Evolutionary conservation across 2,329 filamentous ascomycete genomes (phyloP).

Genomic region (Alternaria brassicicola): DNA sequence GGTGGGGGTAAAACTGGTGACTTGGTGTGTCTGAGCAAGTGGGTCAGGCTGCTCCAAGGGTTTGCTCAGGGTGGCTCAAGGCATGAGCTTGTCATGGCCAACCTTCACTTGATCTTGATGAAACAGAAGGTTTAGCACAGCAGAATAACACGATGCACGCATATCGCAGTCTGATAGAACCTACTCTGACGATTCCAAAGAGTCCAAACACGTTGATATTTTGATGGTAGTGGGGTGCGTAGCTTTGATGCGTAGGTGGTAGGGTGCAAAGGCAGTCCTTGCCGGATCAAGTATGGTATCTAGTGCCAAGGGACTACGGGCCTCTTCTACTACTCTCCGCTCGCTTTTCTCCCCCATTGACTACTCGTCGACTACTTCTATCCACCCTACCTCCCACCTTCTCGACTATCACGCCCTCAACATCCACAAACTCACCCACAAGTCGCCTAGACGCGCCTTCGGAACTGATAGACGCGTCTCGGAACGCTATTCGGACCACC

Average conservation of each 20-base stretch:
- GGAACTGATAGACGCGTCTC: conserved; percentile 50
- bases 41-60: conserved; percentile 39
- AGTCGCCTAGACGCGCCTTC: conserved; percentile 51
- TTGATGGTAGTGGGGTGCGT: conserved; percentile 39
- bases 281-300: conserved; percentile 32
- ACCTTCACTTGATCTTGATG: conserved; percentile 17
- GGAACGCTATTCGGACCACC: conserved; percentile 41
- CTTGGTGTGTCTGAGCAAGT: conserved; percentile 30
- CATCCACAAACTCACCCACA: conserved; percentile 36
- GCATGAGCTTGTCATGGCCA: conserved; percentile 27
- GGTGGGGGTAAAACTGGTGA: conserved; percentile 18
- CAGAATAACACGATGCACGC: conserved; percentile 11
- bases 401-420: conserved; percentile 34
- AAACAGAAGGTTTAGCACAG: conserved; percentile 8
- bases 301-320: conserved; percentile 25
- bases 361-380: conserved; percentile 44
- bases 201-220: conserved; percentile 68
- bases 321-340: conserved; percentile 38
- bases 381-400: conserved; percentile 38
- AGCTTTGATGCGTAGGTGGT: conserved; percentile 35
- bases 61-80: conserved; percentile 38
- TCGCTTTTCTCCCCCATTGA: conserved; percentile 38
- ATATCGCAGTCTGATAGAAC: conserved; percentile 20
- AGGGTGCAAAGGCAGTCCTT: conserved; percentile 35
- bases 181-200: conserved; percentile 59